A percentile compares a stretch with the other conserved stretches of the same genome.
phyloP scores from a whole-genome alignment of 352 stramenopile species.

The Globisporangium paroecandrum region DNA sequence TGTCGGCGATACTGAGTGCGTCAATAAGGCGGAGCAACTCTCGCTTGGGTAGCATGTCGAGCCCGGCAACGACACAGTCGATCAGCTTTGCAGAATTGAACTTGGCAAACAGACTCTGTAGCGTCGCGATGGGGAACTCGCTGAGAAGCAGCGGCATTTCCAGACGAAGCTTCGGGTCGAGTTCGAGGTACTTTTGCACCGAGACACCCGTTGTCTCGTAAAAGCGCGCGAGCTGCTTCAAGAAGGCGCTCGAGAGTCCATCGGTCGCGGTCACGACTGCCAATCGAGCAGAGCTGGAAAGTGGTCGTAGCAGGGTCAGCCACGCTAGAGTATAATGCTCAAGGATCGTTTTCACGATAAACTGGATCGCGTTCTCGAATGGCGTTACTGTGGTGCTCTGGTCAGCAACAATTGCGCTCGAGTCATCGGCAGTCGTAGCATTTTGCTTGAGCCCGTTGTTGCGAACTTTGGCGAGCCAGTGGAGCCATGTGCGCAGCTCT shows the following conservation, averaged over 20 bases:
- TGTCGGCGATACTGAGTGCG: conserved; percentile 31
- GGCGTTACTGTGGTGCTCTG: neutral
- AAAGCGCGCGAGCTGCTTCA: conserved; percentile 58
- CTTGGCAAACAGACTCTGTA: conserved; percentile 46
- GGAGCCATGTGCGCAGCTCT: conserved; percentile 46
- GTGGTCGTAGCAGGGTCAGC: conserved; percentile 37
- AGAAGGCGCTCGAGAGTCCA: conserved; percentile 23
- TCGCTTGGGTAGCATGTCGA: conserved; percentile 36
- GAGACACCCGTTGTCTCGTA: conserved; percentile 43
- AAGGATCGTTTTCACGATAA: conserved; percentile 36
- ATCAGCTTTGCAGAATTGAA: conserved; percentile 53
- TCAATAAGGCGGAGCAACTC: conserved; percentile 52
- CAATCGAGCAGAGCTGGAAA: conserved; percentile 28
- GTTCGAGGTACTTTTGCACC: conserved; percentile 35
- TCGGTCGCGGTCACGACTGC: conserved; percentile 28
- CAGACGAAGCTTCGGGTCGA: conserved; percentile 27
- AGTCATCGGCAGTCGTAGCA: neutral
- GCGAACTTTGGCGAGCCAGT: conserved; percentile 32
- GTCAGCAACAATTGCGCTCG: neutral
- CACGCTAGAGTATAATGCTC: conserved; percentile 49
- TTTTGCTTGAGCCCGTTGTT: conserved; percentile 6
- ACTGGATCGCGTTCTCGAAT: conserved; percentile 29
- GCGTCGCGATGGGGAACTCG: conserved; percentile 50
- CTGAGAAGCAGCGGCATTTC: conserved; percentile 34
- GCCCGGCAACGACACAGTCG: conserved; percentile 27